A percentile compares a stretch with the other conserved stretches of the same genome.
Conservation (phyloP, 1,139 yeast species). For the Lodderomyces metapsilosis region DNA sequence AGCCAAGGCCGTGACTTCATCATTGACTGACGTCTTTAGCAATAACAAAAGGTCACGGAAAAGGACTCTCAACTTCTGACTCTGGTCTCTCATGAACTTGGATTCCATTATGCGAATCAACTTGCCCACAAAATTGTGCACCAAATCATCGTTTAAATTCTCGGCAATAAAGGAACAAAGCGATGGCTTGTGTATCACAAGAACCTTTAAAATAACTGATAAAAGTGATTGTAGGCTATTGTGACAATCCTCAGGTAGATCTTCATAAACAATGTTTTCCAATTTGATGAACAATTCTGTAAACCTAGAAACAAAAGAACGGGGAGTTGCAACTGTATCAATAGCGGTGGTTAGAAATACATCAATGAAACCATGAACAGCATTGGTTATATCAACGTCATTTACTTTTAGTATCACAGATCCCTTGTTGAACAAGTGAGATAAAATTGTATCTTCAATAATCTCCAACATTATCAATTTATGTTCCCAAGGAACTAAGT, state of each 20-base stretch:
- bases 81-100: conserved; percentile 32
- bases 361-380: conserved; percentile 37
- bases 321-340: conserved; percentile 22
- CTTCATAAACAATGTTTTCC: conserved; percentile 15
- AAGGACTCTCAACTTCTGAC: conserved; percentile 55
- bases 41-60: conserved; percentile 63
- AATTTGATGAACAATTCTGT: conserved; percentile 20
- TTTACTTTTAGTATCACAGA: background rate
- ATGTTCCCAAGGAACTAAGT: conserved; percentile 29
- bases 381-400: conserved; percentile 20
- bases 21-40: conserved; percentile 42
- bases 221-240: conserved; percentile 19
- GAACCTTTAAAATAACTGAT: conserved; percentile 52
- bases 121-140: conserved; percentile 38
- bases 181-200: conserved; percentile 56
- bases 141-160: conserved; percentile 28
- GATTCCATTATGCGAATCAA: conserved; percentile 48
- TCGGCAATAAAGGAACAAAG: conserved; percentile 31
- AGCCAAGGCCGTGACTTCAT: conserved; percentile 13
- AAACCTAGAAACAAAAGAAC: conserved; percentile 19
- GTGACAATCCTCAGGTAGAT: background rate
- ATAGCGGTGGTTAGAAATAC: conserved; percentile 34
- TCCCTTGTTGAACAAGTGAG: conserved; percentile 3
- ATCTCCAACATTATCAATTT: conserved; percentile 28
- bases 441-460: conserved; percentile 25